Evolutionary conservation across 164 flowering plant genomes (phyloP), one percentile per base, ranked within the genome.

Genomic region (Saururus chinensis): DNA sequence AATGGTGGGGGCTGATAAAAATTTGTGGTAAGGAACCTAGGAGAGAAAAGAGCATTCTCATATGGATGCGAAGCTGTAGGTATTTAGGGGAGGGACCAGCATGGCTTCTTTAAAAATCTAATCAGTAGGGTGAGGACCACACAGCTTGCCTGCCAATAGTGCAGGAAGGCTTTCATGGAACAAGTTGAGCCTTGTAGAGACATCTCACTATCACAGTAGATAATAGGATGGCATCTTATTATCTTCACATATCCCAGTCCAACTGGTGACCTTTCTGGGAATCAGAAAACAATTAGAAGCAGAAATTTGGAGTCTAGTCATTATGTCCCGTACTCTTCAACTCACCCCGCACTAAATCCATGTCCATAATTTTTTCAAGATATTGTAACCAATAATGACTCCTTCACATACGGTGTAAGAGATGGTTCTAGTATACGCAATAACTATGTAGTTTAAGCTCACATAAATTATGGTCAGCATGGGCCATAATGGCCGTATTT

Each of bases 51-150:
- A 24, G 6, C 30, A 6, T 55, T 17, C 35, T 55, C 4, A 24
- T 23, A 11, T 24, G 19, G 58, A 23, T 23, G 25, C 23, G 58
- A 19, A 42, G 37, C 25, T 19, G 56, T 49, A 42, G n/a, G 22
- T n/a, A 49, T 51, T 49, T 75, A 75, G 75, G 70, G 37, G 57
- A 72, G 76, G 78, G 80, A 70, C 80, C 76, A 71, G 58, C 60
- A 20, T 48, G 49, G 20, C 25, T 63, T 70, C 51, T 20, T 61
- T 60, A 69, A 64, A 40, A 24, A 56, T 56, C 58, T 70, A 63
- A 59, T 22, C 21, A 56, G 35, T 55, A 64, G 35, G 52, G 42
- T 45, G 54, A 68, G 76, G 81, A 74, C 81, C 81, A 74, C 78
- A 59, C 37, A 30, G 49, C 63, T 30, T 21, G 5, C 17, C 41